Base-by-base conservation (phyloP, 2,329 filamentous ascomycete species). In the Alternaria conjuncta region DNA sequence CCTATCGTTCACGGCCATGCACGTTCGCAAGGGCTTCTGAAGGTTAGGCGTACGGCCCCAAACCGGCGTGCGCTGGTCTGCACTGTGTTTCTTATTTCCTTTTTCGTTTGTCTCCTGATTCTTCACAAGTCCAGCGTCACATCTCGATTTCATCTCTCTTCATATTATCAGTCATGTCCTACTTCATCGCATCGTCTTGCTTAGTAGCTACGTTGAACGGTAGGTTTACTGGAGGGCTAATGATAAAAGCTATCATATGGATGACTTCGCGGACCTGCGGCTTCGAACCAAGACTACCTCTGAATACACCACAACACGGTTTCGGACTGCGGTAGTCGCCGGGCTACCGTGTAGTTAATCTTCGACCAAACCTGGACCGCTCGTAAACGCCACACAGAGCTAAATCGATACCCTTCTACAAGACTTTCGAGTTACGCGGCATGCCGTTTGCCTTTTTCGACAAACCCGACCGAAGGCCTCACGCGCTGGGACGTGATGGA, bases 361-460 rank as follows among this genome's bases (percentile, higher is more conserved):
- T 92, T 96, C 78, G 80, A 86, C 69, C 89, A 90, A 69, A 89
- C 92, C 1, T 97, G 94, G 94, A 81, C 82, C 3, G 92, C 91
- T 30, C 97, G 97, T 80, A 45, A 44, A 26, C 20, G 6, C 18
- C 26, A 9, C 9, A 15, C 9, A n/a, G 18, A n/a, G 43, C 21
- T 11, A 20, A 45, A 18, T 20, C 3, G 20, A 13, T 45, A 45
- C 18, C 78, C 91, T 50, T 80, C 91, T 78, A 79, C 26, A 90
- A 91, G 74, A 87, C 88, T 1, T 79, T 82, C 3, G 87, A 90
- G 76, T 80, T 91, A 7, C 89, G 85, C 15, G 85, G 89, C 55
- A 81, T 90, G 77, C 79, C 91, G 32, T 88, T 90, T 75, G 84
- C 85, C 18, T 86, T 86, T 3, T 91, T 90, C 68, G 88, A 91